phyloP scores from a whole-genome alignment of 2,329 filamentous ascomycete species.

The Macrophomina pseudophaseolina region DNA sequence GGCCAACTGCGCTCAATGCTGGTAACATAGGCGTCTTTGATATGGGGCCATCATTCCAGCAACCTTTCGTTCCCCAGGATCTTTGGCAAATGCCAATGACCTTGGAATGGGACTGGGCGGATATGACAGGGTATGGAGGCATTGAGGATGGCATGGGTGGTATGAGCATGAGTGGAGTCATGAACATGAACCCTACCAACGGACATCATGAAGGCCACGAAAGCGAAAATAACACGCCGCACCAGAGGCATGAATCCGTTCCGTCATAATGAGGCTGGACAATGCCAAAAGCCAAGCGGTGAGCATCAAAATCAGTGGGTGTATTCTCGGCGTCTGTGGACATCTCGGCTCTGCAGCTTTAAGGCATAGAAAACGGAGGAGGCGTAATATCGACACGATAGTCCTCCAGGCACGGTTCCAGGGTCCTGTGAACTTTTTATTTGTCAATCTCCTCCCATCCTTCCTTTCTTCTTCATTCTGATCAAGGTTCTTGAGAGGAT shows the following conservation, averaged over 20 bases:
- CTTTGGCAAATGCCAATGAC: slow-evolving; percentile 96
- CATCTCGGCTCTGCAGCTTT: slow-evolving; percentile 6
- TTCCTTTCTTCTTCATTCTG: background rate
- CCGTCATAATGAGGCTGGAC: background rate
- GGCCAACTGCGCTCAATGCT: slow-evolving; percentile 15
- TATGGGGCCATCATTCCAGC: slow-evolving; percentile 63
- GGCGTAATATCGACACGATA: background rate
- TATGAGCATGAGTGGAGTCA: slow-evolving; percentile 26
- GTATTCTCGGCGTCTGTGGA: background rate
- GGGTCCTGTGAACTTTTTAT: background rate
- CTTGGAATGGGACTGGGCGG: slow-evolving; percentile 84
- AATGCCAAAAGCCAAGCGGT: background rate
- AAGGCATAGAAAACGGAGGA: background rate
- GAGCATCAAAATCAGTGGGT: background rate
- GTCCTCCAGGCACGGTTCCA: background rate
- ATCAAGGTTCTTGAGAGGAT: background rate
- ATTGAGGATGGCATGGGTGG: slow-evolving; percentile 37
- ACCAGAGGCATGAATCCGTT: background rate
- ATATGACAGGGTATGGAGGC: slow-evolving; percentile 47
- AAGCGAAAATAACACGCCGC: background rate
- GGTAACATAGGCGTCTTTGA: slow-evolving; percentile 13
- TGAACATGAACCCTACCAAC: slow-evolving; percentile 1
- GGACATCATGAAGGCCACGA: background rate
- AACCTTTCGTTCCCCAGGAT: slow-evolving; percentile 90
- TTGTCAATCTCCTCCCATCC: background rate